Percentiles rank a stretch among this genome's conserved stretches.
Evolutionary conservation across 306 rosid species (phyloP).

Genomic region (Cajanus cajan): DNA sequence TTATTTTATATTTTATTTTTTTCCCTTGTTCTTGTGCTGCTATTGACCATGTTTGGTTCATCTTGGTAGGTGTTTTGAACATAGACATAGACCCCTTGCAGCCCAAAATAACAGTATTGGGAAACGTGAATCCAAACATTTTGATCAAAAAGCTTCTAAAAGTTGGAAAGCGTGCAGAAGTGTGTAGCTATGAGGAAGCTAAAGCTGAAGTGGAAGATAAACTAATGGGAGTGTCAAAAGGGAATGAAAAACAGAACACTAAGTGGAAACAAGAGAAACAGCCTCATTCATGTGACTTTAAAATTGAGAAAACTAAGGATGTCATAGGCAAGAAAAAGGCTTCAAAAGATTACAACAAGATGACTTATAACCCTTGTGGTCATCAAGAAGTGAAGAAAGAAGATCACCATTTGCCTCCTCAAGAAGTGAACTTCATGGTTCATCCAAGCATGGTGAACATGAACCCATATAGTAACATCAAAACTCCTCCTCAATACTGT

Average conservation of each 20-base stretch:
- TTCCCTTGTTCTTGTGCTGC: neutral
- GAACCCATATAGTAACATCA: neutral
- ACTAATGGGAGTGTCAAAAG: neutral
- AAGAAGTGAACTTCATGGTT: constrained; percentile 13
- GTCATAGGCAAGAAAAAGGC: neutral
- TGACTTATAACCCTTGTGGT: neutral
- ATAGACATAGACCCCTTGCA: constrained; percentile 40
- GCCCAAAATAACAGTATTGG: constrained; percentile 42
- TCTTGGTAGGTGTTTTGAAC: constrained; percentile 37
- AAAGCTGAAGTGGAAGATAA: constrained; percentile 10
- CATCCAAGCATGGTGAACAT: constrained; percentile 14
- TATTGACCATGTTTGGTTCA: constrained; percentile 7
- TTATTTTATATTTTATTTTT: neutral
- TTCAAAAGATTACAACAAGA: constrained; percentile 1
- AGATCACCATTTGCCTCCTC: neutral
- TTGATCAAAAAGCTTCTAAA: constrained; percentile 41
- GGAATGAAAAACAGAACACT: constrained; percentile 24
- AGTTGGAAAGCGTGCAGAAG: constrained; percentile 43
- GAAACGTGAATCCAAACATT: constrained; percentile 40
- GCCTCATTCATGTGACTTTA: neutral
- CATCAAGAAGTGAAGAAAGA: neutral
- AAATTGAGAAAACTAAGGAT: constrained; percentile 23
- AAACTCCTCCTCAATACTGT: constrained; percentile 20
- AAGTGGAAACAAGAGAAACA: neutral
- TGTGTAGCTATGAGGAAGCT: constrained; percentile 20